Percentiles rank a stretch among this genome's conserved stretches.
Conservation (phyloP, 2,329 filamentous ascomycete genomes). For the Colletotrichum sp. region DNA sequence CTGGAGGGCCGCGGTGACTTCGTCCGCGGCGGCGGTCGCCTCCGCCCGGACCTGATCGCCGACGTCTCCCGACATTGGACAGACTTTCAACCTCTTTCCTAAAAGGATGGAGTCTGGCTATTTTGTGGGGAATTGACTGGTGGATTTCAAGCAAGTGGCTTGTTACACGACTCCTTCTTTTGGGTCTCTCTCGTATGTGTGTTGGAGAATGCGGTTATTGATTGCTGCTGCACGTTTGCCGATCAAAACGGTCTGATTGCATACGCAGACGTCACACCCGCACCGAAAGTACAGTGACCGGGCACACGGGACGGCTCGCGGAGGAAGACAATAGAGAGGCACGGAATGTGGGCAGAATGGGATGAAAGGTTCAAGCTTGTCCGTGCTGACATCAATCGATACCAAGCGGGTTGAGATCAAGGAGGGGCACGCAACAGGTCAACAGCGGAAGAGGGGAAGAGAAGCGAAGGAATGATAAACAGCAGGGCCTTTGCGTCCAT, state of each 20-base stretch:
- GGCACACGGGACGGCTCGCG: background rate
- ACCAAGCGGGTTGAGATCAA: background rate
- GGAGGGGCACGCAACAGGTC: background rate
- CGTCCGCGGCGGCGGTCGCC: conserved; percentile 4
- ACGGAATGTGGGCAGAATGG: background rate
- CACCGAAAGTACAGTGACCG: background rate
- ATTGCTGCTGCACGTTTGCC: background rate
- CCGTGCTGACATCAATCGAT: background rate
- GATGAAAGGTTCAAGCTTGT: background rate
- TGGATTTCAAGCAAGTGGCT: background rate
- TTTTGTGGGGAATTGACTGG: background rate
- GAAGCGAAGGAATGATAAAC: background rate
- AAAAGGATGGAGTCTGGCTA: background rate
- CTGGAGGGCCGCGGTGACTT: conserved; percentile 3
- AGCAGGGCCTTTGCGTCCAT: background rate
- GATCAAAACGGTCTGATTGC: background rate
- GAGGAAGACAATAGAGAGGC: background rate
- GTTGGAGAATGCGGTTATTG: background rate
- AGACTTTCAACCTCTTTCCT: background rate
- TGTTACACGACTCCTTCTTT: background rate
- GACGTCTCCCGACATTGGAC: background rate
- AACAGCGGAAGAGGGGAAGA: background rate
- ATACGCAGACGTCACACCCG: background rate
- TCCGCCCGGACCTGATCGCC: background rate
- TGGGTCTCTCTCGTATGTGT: background rate